Conservation (phyloP, 148 eudicot genomes). For the Arctostaphylos glauca region DNA sequence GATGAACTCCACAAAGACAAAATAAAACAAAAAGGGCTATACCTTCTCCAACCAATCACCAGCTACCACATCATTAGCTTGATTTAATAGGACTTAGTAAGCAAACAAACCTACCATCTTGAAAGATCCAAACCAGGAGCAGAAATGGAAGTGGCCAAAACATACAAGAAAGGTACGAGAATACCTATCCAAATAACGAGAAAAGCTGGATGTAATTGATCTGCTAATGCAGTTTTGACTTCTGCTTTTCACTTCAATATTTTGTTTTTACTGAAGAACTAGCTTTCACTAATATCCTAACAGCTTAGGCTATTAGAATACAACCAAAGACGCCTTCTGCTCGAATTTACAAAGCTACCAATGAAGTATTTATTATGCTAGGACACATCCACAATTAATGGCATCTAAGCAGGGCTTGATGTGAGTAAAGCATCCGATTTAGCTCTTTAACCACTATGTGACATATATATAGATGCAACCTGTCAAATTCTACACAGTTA, state of each 20-base stretch:
- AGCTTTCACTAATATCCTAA: not conserved
- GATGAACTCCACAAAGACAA: not conserved
- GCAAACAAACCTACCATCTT: too few species aligned
- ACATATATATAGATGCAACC: not conserved
- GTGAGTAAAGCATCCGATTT: not conserved
- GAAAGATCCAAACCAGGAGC: constrained; percentile 4
- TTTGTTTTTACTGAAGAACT: too few species aligned
- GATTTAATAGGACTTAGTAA: too few species aligned
- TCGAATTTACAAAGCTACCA: not conserved
- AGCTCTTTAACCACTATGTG: not conserved
- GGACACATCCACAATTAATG: not conserved
- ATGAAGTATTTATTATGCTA: not conserved
- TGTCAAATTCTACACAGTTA: not conserved
- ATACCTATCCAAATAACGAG: not conserved
- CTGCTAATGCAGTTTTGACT: not conserved
- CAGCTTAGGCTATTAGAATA: not conserved
- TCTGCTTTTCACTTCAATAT: not conserved
- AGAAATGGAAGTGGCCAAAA: not conserved
- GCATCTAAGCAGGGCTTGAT: not conserved
- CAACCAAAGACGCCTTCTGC: not conserved
- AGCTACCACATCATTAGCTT: not conserved
- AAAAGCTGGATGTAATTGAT: not conserved
- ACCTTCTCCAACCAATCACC: not conserved
- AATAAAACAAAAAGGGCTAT: not conserved
- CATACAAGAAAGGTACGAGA: not conserved